These are phyloP conservation scores for Nymphaea thermarum DNA, from an alignment of 164 flowering plant species.

Conservation along the genomic window DNA sequence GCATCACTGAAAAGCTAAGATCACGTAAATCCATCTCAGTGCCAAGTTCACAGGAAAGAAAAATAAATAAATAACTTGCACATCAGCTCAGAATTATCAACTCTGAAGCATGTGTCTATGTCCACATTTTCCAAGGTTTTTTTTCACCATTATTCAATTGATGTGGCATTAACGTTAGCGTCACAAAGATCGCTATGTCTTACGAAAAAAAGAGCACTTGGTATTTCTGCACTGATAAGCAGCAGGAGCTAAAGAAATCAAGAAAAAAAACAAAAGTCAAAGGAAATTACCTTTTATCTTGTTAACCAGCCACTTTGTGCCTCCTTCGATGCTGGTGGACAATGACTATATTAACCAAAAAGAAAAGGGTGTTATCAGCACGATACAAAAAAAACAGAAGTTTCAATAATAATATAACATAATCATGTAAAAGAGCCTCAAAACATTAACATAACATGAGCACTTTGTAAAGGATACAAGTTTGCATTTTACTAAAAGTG, in stretches of 20 bases:
- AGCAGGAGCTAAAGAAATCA: neutral
- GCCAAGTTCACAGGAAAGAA: no score
- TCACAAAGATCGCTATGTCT: no score
- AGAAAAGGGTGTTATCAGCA: neutral
- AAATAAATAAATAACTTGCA: no score
- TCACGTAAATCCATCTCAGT: no score
- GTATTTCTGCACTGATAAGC: neutral
- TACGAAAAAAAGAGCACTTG: neutral
- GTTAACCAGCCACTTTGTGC: conserved; percentile 69
- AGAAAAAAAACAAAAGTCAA: neutral
- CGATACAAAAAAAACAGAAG: neutral
- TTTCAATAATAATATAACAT: neutral
- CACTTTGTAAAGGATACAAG: neutral
- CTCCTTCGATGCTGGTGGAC: conserved; percentile 54
- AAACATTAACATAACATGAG: neutral
- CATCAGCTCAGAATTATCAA: no score
- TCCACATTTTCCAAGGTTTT: no score
- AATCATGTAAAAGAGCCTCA: neutral
- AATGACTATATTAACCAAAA: conserved; percentile 27
- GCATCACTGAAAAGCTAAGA: no score
- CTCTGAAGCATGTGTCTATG: no score
- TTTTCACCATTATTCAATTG: no score
- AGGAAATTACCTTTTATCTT: conserved; percentile 51
- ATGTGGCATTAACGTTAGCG: no score
- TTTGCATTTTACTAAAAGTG: neutral